Conservation (phyloP, 192 early-diverging fungal species). For the Entomortierella lignicola region DNA sequence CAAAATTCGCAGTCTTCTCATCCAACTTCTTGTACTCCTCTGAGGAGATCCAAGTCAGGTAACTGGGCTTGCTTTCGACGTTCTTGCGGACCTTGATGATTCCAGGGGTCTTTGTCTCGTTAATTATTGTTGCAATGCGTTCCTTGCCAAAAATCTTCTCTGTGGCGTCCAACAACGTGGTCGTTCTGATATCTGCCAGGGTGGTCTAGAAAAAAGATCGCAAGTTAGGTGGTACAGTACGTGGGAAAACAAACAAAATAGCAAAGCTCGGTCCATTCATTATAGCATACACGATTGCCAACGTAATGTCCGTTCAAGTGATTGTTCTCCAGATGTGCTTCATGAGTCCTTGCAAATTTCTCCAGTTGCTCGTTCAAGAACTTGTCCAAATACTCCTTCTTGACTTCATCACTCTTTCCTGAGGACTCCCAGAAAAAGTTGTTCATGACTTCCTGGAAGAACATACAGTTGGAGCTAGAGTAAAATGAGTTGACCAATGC, state of each 20-base stretch:
- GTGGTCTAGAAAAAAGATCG: conserved; percentile 21
- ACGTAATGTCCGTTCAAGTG: conserved; percentile 32
- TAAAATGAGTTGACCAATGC: conserved; percentile 35
- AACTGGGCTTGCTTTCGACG: conserved; percentile 24
- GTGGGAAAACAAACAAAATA: no score
- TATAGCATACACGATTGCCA: conserved; percentile 35
- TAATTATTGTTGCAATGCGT: conserved; percentile 17
- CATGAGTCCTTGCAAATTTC: conserved; percentile 19
- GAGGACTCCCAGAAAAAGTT: conserved; percentile 37
- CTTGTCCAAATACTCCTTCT: conserved; percentile 20
- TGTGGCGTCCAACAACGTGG: conserved; percentile 22
- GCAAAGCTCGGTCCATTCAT: no score
- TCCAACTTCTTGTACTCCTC: conserved; percentile 31
- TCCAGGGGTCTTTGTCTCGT: conserved; percentile 21
- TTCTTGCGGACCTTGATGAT: conserved; percentile 18
- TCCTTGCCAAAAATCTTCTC: conserved; percentile 28
- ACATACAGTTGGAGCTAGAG: conserved; percentile 28
- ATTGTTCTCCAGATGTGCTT: conserved; percentile 26
- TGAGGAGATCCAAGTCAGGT: conserved; percentile 19
- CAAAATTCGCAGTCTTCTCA: conserved; percentile 4
- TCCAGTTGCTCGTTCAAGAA: conserved; percentile 16
- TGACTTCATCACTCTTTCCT: conserved; percentile 14
- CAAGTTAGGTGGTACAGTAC: no score
- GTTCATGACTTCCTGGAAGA: conserved; percentile 39
- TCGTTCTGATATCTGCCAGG: conserved; percentile 28